phyloP scores from a whole-genome alignment of 345 rosid species.

The Lepidium aucheri region DNA sequence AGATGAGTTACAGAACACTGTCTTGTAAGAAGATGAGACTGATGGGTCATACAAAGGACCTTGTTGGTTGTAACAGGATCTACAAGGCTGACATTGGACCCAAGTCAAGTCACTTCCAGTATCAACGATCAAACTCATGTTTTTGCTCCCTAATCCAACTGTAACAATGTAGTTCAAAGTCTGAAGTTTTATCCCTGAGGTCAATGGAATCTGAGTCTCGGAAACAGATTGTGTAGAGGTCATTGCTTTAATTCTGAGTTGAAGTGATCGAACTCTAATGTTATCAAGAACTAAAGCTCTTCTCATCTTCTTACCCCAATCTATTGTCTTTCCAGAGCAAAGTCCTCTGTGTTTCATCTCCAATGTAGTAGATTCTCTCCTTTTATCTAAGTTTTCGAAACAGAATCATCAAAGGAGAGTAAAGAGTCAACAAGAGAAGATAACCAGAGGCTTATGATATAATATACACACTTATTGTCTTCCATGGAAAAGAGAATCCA shows the following conservation, averaged over 20 bases:
- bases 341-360: conserved; percentile 65
- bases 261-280: conserved; percentile 42
- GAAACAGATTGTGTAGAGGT: conserved; percentile 19
- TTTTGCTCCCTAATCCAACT: conserved; percentile 45
- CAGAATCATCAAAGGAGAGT: neutral
- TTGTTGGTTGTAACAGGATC: conserved; percentile 54
- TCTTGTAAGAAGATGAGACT: conserved; percentile 46
- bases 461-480: neutral
- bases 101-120: conserved; percentile 95
- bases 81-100: conserved; percentile 93
- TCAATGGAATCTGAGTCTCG: conserved; percentile 41
- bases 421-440: neutral
- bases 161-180: conserved; percentile 72
- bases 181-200: conserved; percentile 55
- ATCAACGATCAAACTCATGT: conserved; percentile 67
- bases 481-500: neutral
- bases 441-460: neutral
- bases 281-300: conserved; percentile 49
- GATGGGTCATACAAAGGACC: conserved; percentile 72
- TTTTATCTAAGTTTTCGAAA: conserved; percentile 32
- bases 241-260: conserved; percentile 36
- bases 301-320: conserved; percentile 54
- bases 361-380: conserved; percentile 48
- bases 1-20: conserved; percentile 58
- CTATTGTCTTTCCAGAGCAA: conserved; percentile 39